Conservation (phyloP, 768 basidiomycete genomes). For the Lactarius psammicola region DNA sequence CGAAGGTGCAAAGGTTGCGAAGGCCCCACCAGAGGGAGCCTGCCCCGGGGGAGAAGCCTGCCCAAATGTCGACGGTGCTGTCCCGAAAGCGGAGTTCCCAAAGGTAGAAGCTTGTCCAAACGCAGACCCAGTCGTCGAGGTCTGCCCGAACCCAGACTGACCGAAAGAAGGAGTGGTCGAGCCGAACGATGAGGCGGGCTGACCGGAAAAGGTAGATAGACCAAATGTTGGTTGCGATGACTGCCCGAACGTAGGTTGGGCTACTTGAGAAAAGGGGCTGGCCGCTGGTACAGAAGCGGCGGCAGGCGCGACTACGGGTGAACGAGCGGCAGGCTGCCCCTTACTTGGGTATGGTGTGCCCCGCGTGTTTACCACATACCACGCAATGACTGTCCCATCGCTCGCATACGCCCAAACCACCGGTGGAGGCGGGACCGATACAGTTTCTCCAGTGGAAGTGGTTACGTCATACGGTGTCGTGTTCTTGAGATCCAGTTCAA, state of each 20-base stretch:
- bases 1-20: constrained; percentile 32
- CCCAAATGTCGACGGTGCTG: constrained; percentile 16
- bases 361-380: constrained; percentile 62
- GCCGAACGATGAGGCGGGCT: constrained; percentile 14
- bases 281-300: constrained; percentile 7
- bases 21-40: constrained; percentile 23
- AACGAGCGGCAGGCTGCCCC: constrained; percentile 28
- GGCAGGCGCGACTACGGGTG: constrained; percentile 15
- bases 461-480: constrained; percentile 39
- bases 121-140: constrained; percentile 14
- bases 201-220: constrained; percentile 18
- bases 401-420: constrained; percentile 74
- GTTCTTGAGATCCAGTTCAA: constrained; percentile 66
- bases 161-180: constrained; percentile 37
- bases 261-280: constrained; percentile 17
- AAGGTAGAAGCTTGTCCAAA: constrained; percentile 23
- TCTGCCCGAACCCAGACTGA: constrained; percentile 23
- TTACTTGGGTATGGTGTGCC: constrained; percentile 57
- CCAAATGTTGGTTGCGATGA: constrained; percentile 32
- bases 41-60: constrained; percentile 21
- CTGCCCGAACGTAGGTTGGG: constrained; percentile 30
- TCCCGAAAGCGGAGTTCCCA: constrained; percentile 16
- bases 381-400: constrained; percentile 74
- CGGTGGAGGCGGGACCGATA: constrained; percentile 51
- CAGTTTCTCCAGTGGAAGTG: constrained; percentile 42